Evolutionary conservation across 345 rosid genomes (phyloP), one percentile per base, ranked within the genome.

Genomic region (Alliaria petiolata): DNA sequence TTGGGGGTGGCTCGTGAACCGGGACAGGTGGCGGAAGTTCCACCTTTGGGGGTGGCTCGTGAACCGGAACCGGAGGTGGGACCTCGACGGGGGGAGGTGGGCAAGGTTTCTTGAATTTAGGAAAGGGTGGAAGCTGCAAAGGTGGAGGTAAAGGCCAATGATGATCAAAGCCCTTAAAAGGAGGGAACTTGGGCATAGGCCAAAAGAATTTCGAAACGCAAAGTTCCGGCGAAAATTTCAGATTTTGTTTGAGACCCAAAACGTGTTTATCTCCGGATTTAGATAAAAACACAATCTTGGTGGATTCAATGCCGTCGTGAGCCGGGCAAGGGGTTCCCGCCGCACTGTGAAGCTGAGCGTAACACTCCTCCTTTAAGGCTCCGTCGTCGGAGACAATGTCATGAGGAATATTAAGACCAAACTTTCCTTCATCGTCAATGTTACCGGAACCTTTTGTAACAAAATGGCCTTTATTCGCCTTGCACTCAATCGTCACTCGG

Each of bases 341-440:
- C 12, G 84, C 87, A 59, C 92, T 85, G 63, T 86, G 90, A 72
- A 93, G 92, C 72, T 86, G 96, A 9, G 97, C 98, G 30, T 90
- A 89, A 80, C 98, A 93, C 44, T 87, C 87, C 69, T 88, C 87
- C 75, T 78, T 84, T 31, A 93, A 47, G 22, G 81, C 71, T 4
- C 85, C 97, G 47, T 86, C 81, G 61, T 83, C 62, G 7, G 67
- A 55, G 28, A 85, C 79, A 46, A 88, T 50, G 20, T 84, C 86
- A 26, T 28, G 53, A 7, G 89, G 90, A 71, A 86, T 85, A 72
- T 52, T 62, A 3, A 69, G 16, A 89, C 88, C 77, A 77, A 93
- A 93, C 55, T 81, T 89, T 20, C 98, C 97, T 20, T 77, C 70
- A 17, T 75, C 68, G 14, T 88, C 93, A 3, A 93, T 83, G 76